Percentiles rank a stretch among this genome's conserved stretches.
Evolutionary conservation across 2,329 filamentous ascomycete species (phyloP).

Genomic region (Apiospora saccharicola): DNA sequence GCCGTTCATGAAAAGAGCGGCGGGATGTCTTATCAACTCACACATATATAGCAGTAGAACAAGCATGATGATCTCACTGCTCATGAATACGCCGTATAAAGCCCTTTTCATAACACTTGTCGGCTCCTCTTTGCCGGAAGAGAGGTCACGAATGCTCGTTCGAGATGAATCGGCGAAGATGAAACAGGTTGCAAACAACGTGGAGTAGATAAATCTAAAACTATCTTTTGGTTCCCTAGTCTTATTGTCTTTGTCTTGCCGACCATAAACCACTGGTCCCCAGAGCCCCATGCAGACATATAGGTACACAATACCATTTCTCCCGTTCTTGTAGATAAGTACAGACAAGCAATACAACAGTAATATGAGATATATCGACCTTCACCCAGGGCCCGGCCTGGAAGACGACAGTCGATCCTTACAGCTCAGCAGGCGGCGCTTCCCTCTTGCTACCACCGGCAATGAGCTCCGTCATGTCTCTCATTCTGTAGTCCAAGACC

Average conservation of each 20-base stretch:
- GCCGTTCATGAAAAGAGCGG: not conserved
- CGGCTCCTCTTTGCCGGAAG: no score
- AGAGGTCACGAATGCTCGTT: not conserved
- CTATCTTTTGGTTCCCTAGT: not conserved
- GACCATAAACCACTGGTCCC: not conserved
- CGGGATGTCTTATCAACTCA: not conserved
- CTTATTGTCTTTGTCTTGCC: constrained; percentile 6
- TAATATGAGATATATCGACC: not conserved
- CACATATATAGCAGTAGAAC: not conserved
- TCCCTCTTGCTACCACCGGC: constrained; percentile 31
- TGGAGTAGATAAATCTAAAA: constrained; percentile 10
- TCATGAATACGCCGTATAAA: not conserved
- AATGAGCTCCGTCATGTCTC: constrained; percentile 65
- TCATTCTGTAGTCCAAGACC: constrained; percentile 68
- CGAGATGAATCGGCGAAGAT: not conserved
- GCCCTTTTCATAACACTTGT: not conserved
- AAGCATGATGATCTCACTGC: not conserved
- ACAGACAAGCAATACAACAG: not conserved
- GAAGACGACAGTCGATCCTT: not conserved
- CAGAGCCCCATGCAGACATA: not conserved
- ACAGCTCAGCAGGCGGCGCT: not conserved
- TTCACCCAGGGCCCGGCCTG: not conserved
- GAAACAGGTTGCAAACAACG: not conserved
- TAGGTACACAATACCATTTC: not conserved
- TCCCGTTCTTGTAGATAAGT: not conserved